Evolutionary conservation across 805 yeast species (phyloP), one percentile per base, ranked within the genome.

Genomic region (Metschnikowia shivogae): DNA sequence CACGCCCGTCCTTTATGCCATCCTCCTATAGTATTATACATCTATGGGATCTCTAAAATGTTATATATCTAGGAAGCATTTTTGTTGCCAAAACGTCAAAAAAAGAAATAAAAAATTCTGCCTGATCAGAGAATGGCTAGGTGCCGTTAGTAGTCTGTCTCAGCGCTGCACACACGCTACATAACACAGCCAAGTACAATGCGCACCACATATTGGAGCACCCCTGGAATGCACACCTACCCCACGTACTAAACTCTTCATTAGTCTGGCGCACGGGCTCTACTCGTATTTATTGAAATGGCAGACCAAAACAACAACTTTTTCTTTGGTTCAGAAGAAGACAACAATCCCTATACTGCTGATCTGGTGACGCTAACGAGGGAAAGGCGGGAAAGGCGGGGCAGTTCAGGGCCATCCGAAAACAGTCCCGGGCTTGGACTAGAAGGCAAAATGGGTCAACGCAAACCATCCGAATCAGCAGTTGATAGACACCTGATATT

Each of bases 331-430:
- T 48, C 54, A 17, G 70, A 63, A 30, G 72, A 67, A 47, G 74
- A 69, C 47, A 70, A 70, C 53, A 68, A 65, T 48, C 74, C 40
- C 19, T 37, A 37, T 30, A 37, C 28, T 9, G 20, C 40, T 29
- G 34, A 37, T 19, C 40, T 37, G 40, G 40, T 29, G 14, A 37
- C 34, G 19, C 40, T 37, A 37, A 19, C 40, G 40, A 34, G 33
- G 12, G 40, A 28, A 29, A 37, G 40, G 40, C 40, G 33, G 12
- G 40, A 28, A 29, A 37, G 40, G 40, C 40, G 40, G 40, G 33
- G 40, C 40, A 37, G 19, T 22, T n/a, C 17, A 22, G 40, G 17
- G 34, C 28, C 40, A 17, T n/a, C 34, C n/a, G 27, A 19, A n/a
- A 19, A 12, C 14, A 27, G 13, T 17, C 32, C 11, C 12, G 24